A percentile compares a stretch with the other conserved stretches of the same genome.
Evolutionary conservation across 495 filamentous ascomycete genomes (phyloP).

Genomic region (Penicillium fimorum): DNA sequence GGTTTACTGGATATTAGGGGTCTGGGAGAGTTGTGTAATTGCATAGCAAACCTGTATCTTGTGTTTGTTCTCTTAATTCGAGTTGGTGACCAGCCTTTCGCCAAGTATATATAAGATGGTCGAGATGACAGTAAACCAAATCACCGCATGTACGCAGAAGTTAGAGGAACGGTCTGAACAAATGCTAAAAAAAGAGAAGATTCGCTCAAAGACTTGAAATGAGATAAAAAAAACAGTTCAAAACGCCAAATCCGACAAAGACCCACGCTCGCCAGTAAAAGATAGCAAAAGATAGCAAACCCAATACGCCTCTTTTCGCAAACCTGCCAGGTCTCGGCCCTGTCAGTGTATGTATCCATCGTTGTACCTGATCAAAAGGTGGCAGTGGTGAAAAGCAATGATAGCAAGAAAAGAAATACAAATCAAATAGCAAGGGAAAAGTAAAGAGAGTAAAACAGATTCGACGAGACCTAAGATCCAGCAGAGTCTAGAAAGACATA

Average conservation of each 20-base stretch:
- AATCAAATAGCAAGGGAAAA: slow-evolving; percentile 5
- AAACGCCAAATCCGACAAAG: slow-evolving; percentile 16
- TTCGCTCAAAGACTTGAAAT: slow-evolving; percentile 8
- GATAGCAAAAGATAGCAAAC: slow-evolving; percentile 9
- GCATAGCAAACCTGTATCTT: background rate
- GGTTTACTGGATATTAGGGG: background rate
- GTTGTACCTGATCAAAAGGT: slow-evolving; percentile 21
- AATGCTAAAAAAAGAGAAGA: background rate
- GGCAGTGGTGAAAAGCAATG: slow-evolving; percentile 13
- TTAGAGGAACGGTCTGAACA: background rate
- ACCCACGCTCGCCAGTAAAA: slow-evolving; percentile 21
- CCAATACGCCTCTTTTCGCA: slow-evolving; percentile 32
- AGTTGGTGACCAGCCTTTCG: background rate
- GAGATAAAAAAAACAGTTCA: slow-evolving; percentile 2
- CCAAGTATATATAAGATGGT: background rate
- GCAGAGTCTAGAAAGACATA: slow-evolving; percentile 25
- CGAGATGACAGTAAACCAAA: background rate
- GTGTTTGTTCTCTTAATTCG: background rate
- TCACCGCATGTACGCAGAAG: background rate
- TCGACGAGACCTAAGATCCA: slow-evolving; percentile 12
- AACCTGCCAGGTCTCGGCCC: slow-evolving; percentile 17
- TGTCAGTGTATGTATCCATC: slow-evolving; percentile 29
- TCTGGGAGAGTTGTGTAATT: background rate
- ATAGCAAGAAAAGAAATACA: slow-evolving; percentile 10
- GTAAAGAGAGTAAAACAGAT: slow-evolving; percentile 14